phyloP scores from a whole-genome alignment of 352 stramenopile genomes.

The Phytophthora colocasiae region DNA sequence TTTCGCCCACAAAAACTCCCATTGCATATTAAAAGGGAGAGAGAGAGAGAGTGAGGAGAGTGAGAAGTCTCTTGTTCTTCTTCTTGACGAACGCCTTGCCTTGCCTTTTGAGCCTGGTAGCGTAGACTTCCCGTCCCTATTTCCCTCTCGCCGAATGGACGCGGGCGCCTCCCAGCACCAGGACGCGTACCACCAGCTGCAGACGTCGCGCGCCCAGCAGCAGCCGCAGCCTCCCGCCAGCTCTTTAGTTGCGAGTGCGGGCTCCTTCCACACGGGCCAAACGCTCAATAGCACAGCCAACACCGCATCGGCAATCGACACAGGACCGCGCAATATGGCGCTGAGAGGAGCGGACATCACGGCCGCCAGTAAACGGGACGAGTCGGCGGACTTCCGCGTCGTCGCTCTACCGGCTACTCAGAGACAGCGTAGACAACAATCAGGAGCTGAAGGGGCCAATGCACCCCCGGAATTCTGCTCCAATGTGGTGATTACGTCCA shows the following conservation, averaged over 20 bases:
- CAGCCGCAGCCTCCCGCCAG: no score
- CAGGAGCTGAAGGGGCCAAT: slow-evolving; percentile 3
- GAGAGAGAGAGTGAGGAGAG: not conserved
- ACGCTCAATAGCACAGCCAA: slow-evolving; percentile 4
- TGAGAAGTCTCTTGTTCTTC: not conserved
- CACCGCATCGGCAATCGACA: slow-evolving; percentile 3
- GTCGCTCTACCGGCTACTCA: slow-evolving; percentile 55
- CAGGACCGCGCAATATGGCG: slow-evolving; percentile 24
- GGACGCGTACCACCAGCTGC: slow-evolving; percentile 46
- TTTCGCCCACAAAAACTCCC: slow-evolving; percentile 5
- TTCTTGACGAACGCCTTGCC: not conserved
- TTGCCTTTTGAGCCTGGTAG: no score
- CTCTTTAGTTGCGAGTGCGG: no score
- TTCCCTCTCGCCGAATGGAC: slow-evolving; percentile 29
- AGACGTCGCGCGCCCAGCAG: slow-evolving; percentile 37
- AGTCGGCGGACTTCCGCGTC: slow-evolving; percentile 56
- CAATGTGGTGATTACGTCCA: slow-evolving; percentile 93
- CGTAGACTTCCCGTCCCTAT: no score
- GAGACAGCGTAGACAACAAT: slow-evolving; percentile 16
- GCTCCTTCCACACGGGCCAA: not conserved
- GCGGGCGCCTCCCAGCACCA: slow-evolving; percentile 21
- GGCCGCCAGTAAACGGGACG: slow-evolving; percentile 24
- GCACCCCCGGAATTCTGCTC: slow-evolving; percentile 54
- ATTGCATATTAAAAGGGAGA: slow-evolving; percentile 4
- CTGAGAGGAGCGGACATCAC: slow-evolving; percentile 13